These are phyloP conservation scores for Diplodia sapinea DNA, from an alignment of 2,329 filamentous ascomycete species.

Conservation along the genomic window DNA sequence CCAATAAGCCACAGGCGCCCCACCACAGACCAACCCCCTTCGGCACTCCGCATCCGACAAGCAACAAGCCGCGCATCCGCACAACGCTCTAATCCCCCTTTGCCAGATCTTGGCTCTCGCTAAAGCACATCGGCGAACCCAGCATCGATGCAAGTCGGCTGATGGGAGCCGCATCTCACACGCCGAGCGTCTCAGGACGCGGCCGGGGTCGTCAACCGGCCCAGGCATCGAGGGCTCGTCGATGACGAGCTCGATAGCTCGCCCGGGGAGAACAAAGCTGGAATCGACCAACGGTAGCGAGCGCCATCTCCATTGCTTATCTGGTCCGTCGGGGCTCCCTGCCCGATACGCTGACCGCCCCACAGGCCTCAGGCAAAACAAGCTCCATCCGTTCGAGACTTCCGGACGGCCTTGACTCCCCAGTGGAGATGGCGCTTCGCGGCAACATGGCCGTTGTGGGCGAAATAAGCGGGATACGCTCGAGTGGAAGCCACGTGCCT, in stretches of 20 bases:
- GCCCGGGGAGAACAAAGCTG: neutral
- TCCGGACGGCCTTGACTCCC: neutral
- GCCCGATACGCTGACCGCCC: neutral
- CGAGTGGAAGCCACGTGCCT: neutral
- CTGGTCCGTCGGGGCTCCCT: neutral
- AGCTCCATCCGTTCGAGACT: neutral
- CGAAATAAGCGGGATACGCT: neutral
- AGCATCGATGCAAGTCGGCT: constrained; percentile 2
- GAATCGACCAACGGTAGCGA: neutral
- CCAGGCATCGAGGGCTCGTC: constrained; percentile 1
- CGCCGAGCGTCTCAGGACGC: constrained; percentile 20
- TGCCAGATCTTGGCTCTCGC: constrained; percentile 18
- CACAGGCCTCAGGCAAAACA: neutral
- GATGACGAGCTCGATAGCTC: neutral
- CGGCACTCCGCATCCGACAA: constrained; percentile 24
- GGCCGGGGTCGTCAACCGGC: neutral
- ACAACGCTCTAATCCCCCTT: neutral
- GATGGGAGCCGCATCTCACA: constrained; percentile 18
- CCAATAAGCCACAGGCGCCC: neutral
- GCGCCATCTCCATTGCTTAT: constrained; percentile 18
- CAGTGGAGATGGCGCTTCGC: neutral
- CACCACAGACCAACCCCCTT: constrained; percentile 3
- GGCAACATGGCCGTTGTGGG: neutral
- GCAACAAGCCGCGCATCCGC: neutral
- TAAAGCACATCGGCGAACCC: constrained; percentile 4